phyloP scores from a whole-genome alignment of 106 monocot genomes.

The Allium fistulosum region DNA sequence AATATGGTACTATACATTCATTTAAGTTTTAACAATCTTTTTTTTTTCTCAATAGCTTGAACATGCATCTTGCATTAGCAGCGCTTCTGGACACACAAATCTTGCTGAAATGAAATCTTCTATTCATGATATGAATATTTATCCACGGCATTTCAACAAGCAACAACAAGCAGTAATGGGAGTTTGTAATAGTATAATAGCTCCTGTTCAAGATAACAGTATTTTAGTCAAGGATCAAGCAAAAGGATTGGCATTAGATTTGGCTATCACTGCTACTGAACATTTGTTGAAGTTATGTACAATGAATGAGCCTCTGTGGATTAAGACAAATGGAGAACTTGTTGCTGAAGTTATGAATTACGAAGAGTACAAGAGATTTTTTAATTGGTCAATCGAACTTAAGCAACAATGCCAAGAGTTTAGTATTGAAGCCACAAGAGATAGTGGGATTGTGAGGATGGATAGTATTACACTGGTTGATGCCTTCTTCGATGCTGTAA shows the following conservation, averaged over 20 bases:
- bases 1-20: background rate
- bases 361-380: conserved; percentile 53
- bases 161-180: background rate
- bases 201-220: conserved; percentile 1
- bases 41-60: conserved; percentile 49
- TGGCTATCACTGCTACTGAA: conserved; percentile 63
- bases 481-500: conserved; percentile 85
- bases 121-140: conserved; percentile 68
- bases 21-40: background rate
- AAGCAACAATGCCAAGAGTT: conserved; percentile 21
- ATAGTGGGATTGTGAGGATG: conserved; percentile 74
- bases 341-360: conserved; percentile 32
- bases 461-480: conserved; percentile 88
- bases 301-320: conserved; percentile 58
- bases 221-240: conserved; percentile 48
- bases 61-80: conserved; percentile 50
- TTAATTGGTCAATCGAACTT: conserved; percentile 56
- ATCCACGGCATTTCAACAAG: conserved; percentile 63
- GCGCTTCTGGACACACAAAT: conserved; percentile 29
- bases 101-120: conserved; percentile 19
- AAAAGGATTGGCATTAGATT: conserved; percentile 49
- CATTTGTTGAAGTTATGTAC: conserved; percentile 52
- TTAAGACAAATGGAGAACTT: conserved; percentile 1
- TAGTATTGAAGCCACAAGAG: conserved; percentile 61
- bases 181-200: conserved; percentile 22